Conservation (phyloP, 352 stramenopile genomes). For the Chloridella minuta region DNA sequence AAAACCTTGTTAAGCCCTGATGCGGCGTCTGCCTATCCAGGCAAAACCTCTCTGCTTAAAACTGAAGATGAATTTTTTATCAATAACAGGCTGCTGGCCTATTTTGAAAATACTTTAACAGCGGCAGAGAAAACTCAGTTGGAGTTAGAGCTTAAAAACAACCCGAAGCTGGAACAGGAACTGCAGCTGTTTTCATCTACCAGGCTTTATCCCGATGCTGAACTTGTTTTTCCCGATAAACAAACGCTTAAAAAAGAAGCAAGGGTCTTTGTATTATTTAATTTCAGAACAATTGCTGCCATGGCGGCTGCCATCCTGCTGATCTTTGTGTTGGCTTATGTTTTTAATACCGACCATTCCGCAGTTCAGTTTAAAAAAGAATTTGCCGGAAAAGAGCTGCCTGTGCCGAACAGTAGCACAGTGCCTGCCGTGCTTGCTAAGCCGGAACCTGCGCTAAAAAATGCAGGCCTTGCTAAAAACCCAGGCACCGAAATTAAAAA, state of each 20-base stretch:
- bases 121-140: background rate
- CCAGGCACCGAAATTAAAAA: background rate
- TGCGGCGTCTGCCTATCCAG: background rate
- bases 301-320: background rate
- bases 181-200: background rate
- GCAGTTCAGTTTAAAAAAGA: background rate
- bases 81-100: background rate
- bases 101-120: background rate
- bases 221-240: background rate
- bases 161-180: background rate
- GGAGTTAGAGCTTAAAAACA: background rate
- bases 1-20: background rate
- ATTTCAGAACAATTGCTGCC: background rate
- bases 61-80: background rate
- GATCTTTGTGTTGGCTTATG: background rate
- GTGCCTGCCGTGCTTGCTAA: too few species aligned
- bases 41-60: background rate
- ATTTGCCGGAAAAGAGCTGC: too few species aligned
- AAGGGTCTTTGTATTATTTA: background rate
- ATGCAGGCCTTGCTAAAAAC: background rate
- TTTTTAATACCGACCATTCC: background rate
- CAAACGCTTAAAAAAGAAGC: background rate
- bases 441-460: background rate
- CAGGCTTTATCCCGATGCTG: background rate
- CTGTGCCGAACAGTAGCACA: background rate